Evolutionary conservation across 345 rosid genomes (phyloP).

Genomic region (Geranium brycei): DNA sequence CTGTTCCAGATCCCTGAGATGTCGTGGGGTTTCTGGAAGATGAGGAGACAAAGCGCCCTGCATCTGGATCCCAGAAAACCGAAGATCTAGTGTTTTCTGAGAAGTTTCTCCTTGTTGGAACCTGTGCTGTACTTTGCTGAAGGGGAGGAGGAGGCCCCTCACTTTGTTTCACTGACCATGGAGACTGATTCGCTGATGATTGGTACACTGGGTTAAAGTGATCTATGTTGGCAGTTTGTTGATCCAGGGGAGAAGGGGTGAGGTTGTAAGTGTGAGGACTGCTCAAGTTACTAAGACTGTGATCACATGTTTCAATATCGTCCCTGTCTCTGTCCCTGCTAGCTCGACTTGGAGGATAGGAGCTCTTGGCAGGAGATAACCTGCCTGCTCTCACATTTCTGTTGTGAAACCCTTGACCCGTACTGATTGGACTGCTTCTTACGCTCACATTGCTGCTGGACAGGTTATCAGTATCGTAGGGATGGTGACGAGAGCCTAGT

Average conservation of each 20-base stretch:
- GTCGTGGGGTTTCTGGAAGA: constrained; percentile 20
- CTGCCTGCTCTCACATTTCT: constrained; percentile 25
- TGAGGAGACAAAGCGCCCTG: constrained; percentile 65
- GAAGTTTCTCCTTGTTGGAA: constrained; percentile 28
- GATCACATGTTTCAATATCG: constrained; percentile 41
- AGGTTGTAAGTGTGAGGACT: constrained; percentile 39
- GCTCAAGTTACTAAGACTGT: constrained; percentile 44
- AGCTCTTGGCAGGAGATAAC: constrained; percentile 21
- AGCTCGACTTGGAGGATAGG: constrained; percentile 46
- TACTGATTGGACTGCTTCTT: constrained; percentile 62
- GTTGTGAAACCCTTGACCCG: constrained; percentile 31
- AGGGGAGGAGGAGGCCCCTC: constrained; percentile 19
- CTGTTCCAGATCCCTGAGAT: constrained; percentile 33
- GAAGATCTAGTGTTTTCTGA: constrained; percentile 34
- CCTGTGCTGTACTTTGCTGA: constrained; percentile 14
- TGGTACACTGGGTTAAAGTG: constrained; percentile 70
- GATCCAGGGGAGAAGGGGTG: constrained; percentile 30
- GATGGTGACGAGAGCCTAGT: constrained; percentile 36
- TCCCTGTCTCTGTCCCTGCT: constrained; percentile 35
- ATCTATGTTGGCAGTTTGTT: constrained; percentile 35
- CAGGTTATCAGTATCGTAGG: constrained; percentile 37
- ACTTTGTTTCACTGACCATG: constrained; percentile 28
- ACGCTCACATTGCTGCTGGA: constrained; percentile 60
- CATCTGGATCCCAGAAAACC: constrained; percentile 83
- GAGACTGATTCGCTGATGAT: constrained; percentile 47